Base-by-base conservation (phyloP, 306 rosid genomes). In the Acmispon strigosus region DNA sequence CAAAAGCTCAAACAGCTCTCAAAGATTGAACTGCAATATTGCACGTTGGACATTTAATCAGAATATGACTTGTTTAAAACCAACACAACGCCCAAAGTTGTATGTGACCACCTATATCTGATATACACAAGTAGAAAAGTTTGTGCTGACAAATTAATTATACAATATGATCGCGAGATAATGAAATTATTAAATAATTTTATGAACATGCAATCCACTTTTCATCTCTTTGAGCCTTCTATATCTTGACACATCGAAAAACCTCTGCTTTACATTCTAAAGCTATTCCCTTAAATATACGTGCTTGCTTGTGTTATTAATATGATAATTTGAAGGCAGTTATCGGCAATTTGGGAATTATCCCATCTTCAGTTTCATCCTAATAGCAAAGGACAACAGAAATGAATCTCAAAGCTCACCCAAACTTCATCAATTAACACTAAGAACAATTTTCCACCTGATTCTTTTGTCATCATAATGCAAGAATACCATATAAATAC, bases 381-480 rank as follows among this genome's bases (percentile, higher is more conserved):
- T 22, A 42, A 43, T 59, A 51, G 63, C 58, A 57, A 43, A 55
- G 59, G 73, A 24, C 15, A 5, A 27, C 68, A 34, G 47, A 64
- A 50, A 65, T 17, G 12, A 70, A 10, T 44, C 73, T 47, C 74
- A 45, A 14, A 6, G 55, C 42, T 75, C 61, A 12, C 15, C 10
- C 62, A 66, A 50, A 55, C 69, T 60, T 67, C 61, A 72, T 29
- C n/a, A 10, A 42, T 73, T 20, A 47, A 24, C 16, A 14, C 20
- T 44, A 15, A 42, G 16, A 36, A 16, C 34, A 49, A 63, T 11
- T 9, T 75, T 29, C 45, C 27, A 61, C 58, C 17, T 6, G 8
- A 68, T 47, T 43, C 47, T 58, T 58, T n/a, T 18, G 34, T 34
- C 72, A 59, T 44, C 45, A 24, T 76, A 62, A 50, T 58, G 69